Base-by-base conservation (phyloP, 768 basidiomycete genomes). In the Boletus patriciae region DNA sequence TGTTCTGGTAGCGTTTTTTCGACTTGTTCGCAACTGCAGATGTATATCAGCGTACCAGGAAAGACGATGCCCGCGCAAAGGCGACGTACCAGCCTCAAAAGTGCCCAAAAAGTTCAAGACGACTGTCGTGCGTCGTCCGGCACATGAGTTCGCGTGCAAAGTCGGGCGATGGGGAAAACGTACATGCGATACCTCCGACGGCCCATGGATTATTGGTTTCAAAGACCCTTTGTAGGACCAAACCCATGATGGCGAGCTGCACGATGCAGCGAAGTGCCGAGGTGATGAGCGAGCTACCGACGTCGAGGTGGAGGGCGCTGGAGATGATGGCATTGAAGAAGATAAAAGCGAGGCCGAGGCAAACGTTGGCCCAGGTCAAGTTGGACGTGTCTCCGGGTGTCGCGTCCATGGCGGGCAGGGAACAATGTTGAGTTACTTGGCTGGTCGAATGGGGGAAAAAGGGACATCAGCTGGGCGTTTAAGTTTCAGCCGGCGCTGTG, bases 71-170 rank as follows among this genome's bases (percentile, higher is more conserved):
- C n/a, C 42, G 16, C 6, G 34, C 8, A 6, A 46, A 13, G 48
- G 44, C 1, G 31, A 73, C 80, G 54, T 57, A 86, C 89, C 89
- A 15, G 84, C 84, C 61, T 94, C 92, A 45, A 85, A 76, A 0
- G 92, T 90, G 6, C 90, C 91, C 62, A 94, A 73, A 5, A 89
- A 62, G 66, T 92, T 92, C 52, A 94, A 70, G 27, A 92, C 66
- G 49, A 83, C 88, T 88, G 42, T 47, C 29, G 13, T 6, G 15
- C 21, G 16, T 55, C 23, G 18, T 40, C 56, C 12, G 25, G 6
- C 27, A 13, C 31, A 44, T 21, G 16, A 37, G 43, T 12, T 40
- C 3, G 12, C 31, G 27, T 33, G 18, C 6, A 23, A 10, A 1
- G 31, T 19, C 4, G 15, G 48, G 29, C 0, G 19, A 43, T 27